Evolutionary conservation across 1,284 basidiomycete genomes (phyloP).

Genomic region (Ganoderma resinaceum): DNA sequence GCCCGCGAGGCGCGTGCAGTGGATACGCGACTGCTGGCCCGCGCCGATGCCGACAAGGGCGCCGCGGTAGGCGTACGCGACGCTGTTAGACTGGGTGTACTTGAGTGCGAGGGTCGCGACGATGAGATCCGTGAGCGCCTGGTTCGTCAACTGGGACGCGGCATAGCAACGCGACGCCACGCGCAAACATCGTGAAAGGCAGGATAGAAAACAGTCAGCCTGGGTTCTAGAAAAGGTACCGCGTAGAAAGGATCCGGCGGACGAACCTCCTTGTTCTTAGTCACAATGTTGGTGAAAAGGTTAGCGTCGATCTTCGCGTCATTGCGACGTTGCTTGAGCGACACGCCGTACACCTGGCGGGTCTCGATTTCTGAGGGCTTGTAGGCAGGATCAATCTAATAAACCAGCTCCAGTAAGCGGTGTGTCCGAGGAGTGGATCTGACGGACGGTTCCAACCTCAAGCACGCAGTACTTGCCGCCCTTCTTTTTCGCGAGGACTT

Average conservation of each 20-base stretch:
- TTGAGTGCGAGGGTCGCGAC: constrained; percentile 97
- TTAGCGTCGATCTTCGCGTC: constrained; percentile 86
- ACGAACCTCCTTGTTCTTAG: constrained; percentile 82
- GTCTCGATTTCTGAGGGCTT: constrained; percentile 85
- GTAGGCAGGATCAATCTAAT: constrained; percentile 86
- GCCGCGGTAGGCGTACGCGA: constrained; percentile 94
- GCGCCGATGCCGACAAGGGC: constrained; percentile 96
- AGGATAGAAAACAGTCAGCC: background rate
- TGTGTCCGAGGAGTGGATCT: background rate
- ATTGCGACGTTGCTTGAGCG: constrained; percentile 92
- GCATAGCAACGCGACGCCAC: background rate
- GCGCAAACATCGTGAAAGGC: background rate
- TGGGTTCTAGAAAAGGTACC: background rate
- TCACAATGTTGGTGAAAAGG: constrained; percentile 91
- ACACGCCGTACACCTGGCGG: constrained; percentile 94
- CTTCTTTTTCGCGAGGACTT: constrained; percentile 96
- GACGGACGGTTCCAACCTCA: constrained; percentile 58
- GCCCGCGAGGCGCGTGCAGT: constrained; percentile 98
- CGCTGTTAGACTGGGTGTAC: constrained; percentile 99
- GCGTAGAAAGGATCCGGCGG: background rate
- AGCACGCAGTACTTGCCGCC: constrained; percentile 98
- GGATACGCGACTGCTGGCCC: constrained; percentile 98
- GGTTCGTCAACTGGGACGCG: constrained; percentile 66
- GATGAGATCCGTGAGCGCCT: constrained; percentile 86
- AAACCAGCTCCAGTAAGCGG: background rate